These are phyloP conservation scores for Herpetomonas samuelpessoai DNA, from an alignment of 208 protist species.

Conservation along the genomic window DNA sequence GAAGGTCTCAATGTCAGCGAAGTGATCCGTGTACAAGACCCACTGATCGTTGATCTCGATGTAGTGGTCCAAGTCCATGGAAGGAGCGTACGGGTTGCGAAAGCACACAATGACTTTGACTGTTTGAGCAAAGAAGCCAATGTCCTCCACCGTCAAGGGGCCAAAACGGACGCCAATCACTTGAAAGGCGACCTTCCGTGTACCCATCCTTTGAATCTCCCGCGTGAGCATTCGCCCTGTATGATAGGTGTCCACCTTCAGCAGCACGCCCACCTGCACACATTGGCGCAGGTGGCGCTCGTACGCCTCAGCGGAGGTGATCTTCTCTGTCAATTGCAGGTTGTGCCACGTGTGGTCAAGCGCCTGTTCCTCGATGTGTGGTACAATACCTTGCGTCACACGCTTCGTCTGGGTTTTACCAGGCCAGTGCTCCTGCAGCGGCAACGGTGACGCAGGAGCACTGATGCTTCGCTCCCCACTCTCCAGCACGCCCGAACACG, in stretches of 20 bases:
- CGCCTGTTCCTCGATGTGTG: constrained; percentile 15
- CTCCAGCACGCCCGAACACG: neutral
- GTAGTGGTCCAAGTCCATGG: constrained; percentile 64
- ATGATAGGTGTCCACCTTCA: constrained; percentile 90
- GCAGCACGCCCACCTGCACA: constrained; percentile 78
- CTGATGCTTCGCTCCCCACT: neutral
- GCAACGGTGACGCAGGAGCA: neutral
- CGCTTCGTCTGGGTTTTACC: constrained; percentile 21
- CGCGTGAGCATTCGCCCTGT: constrained; percentile 76
- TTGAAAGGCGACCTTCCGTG: constrained; percentile 64
- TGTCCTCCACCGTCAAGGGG: constrained; percentile 54
- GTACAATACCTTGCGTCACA: constrained; percentile 32
- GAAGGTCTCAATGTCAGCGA: constrained; percentile 68
- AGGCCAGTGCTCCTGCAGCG: too few species aligned
- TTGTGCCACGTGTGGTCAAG: constrained; percentile 49
- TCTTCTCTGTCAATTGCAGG: constrained; percentile 36
- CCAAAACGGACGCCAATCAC: constrained; percentile 83
- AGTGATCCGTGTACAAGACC: constrained; percentile 78
- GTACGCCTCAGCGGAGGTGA: constrained; percentile 56
- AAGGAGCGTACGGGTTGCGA: constrained; percentile 54
- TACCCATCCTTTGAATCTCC: constrained; percentile 62
- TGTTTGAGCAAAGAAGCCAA: constrained; percentile 67
- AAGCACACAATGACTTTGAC: constrained; percentile 82
- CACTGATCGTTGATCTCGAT: constrained; percentile 63
- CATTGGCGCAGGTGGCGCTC: constrained; percentile 53